Evolutionary conservation across 257 asterid species (phyloP).

Genomic region (Vinca minor): DNA sequence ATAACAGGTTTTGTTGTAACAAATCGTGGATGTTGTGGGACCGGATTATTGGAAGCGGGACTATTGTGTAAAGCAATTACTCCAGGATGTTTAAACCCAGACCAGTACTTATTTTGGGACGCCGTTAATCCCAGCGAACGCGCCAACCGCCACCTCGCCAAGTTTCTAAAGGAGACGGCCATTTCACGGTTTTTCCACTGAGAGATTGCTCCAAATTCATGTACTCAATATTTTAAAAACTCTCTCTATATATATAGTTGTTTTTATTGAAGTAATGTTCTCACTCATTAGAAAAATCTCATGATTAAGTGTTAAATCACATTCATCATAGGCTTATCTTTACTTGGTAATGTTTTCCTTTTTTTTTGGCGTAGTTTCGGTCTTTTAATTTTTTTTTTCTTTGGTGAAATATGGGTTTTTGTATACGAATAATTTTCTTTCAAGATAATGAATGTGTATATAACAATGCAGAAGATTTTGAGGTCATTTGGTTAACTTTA

Average conservation of each 20-base stretch:
- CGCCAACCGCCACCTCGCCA: slow-evolving; percentile 10
- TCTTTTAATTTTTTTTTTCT: too few relatives aligned
- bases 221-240: neutral
- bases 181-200: neutral
- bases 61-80: slow-evolving; percentile 7
- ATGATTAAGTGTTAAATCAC: neutral
- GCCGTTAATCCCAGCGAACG: slow-evolving; percentile 11
- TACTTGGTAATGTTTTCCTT: too few relatives aligned
- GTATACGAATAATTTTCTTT: too few relatives aligned
- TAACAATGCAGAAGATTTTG: too few relatives aligned
- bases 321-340: neutral
- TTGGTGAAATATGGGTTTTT: too few relatives aligned
- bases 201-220: neutral
- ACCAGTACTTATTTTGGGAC: slow-evolving; percentile 14
- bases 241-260: neutral
- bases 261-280: neutral
- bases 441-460: too few relatives aligned
- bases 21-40: slow-evolving; percentile 15
- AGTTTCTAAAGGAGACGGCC: neutral
- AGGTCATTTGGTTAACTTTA: too few relatives aligned
- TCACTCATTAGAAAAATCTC: neutral
- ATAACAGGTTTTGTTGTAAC: slow-evolving; percentile 10
- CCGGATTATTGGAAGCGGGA: slow-evolving; percentile 7
- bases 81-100: slow-evolving; percentile 17
- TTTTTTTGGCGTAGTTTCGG: too few relatives aligned